A percentile compares a stretch with the other conserved stretches of the same genome.
phyloP scores from a whole-genome alignment of 2,329 filamentous ascomycete genomes.

The Xylaria sp. region DNA sequence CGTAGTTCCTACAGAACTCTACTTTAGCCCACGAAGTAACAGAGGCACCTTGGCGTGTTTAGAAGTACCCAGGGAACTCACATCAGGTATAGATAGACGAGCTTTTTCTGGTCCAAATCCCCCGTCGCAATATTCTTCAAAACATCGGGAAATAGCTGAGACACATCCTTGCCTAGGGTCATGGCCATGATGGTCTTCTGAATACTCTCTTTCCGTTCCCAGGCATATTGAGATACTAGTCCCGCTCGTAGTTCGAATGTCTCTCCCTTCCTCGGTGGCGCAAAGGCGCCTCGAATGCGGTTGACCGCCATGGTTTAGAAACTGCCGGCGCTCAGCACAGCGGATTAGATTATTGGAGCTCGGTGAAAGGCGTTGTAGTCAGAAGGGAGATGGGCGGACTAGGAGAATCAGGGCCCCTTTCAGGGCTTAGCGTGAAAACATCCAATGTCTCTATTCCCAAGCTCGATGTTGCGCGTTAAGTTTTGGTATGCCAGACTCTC shows the following conservation, averaged over 20 bases:
- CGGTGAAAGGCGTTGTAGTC: constrained; percentile 18
- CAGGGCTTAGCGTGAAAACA: constrained; percentile 45
- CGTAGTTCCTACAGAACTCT: constrained; percentile 82
- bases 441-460: constrained; percentile 28
- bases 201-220: constrained; percentile 98
- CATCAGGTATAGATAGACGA: constrained; percentile 98
- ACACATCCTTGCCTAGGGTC: constrained; percentile 98
- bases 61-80: constrained; percentile 56
- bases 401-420: constrained; percentile 42
- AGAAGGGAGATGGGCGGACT: constrained; percentile 33
- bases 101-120: constrained; percentile 98
- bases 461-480: neutral
- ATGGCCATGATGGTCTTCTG: constrained; percentile 99
- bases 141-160: constrained; percentile 94
- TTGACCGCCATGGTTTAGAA: constrained; percentile 84
- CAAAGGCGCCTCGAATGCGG: constrained; percentile 93
- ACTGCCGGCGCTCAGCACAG: constrained; percentile 31
- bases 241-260: constrained; percentile 97
- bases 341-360: neutral
- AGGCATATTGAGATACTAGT: constrained; percentile 97
- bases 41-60: neutral
- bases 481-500: neutral
- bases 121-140: constrained; percentile 97
- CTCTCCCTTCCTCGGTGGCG: constrained; percentile 93
- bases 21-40: constrained; percentile 40